These are phyloP conservation scores for Globisporangium yorkense DNA, from an alignment of 352 stramenopile genomes.

Conservation along the genomic window DNA sequence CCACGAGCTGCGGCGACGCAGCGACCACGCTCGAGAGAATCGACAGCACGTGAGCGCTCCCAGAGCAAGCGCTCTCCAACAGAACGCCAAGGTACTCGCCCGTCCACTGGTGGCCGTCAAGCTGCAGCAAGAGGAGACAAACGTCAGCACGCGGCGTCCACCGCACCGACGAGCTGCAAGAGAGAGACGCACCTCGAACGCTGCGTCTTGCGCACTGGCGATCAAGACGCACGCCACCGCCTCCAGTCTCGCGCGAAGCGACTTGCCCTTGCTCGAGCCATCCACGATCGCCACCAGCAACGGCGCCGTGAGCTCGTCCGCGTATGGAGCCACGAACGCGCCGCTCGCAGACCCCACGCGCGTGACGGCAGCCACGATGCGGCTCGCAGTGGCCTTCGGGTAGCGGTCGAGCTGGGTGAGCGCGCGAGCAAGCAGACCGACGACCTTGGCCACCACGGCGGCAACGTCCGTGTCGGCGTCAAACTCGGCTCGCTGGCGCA, in stretches of 20 bases:
- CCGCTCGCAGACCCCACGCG: conserved; percentile 38
- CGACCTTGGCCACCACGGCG: conserved; percentile 17
- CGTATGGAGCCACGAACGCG: conserved; percentile 27
- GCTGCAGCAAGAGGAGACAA: conserved; percentile 7
- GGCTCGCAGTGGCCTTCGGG: conserved; percentile 53
- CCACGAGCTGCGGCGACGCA: conserved; percentile 24
- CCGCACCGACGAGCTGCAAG: neutral
- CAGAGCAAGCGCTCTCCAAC: conserved; percentile 37
- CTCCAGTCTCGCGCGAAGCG: conserved; percentile 37
- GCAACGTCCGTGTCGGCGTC: conserved; percentile 21
- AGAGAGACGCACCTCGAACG: conserved; percentile 30
- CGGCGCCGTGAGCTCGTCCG: conserved; percentile 40
- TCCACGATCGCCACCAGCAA: conserved; percentile 41
- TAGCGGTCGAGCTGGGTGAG: conserved; percentile 63
- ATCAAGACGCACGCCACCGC: conserved; percentile 43
- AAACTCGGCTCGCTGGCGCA: conserved; percentile 9
- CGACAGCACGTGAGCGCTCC: conserved; percentile 43
- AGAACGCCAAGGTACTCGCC: conserved; percentile 35
- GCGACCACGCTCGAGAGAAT: conserved; percentile 32
- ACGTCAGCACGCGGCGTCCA: neutral
- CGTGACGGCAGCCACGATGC: conserved; percentile 50
- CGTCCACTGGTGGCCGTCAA: conserved; percentile 40
- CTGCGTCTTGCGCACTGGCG: conserved; percentile 24
- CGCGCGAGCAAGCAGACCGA: conserved; percentile 34
- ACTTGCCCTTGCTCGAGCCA: conserved; percentile 43